These are phyloP conservation scores for Leccinum longicurvipes DNA, from an alignment of 768 basidiomycete species.

Conservation along the genomic window DNA sequence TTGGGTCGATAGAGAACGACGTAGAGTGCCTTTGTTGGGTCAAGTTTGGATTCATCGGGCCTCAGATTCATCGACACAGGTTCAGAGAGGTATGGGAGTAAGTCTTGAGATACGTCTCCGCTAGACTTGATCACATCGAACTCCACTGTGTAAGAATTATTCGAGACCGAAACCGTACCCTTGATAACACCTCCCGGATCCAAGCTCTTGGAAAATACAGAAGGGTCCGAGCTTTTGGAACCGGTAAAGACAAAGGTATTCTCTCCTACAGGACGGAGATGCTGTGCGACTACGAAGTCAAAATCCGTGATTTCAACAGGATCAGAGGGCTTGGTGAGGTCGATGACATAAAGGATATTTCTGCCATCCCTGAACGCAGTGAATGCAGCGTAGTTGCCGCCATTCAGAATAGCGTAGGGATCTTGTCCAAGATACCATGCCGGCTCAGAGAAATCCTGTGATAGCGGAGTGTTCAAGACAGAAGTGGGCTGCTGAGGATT, in stretches of 20 bases:
- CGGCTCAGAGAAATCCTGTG: slow-evolving; percentile 24
- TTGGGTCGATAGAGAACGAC: slow-evolving; percentile 60
- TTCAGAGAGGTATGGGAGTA: slow-evolving; percentile 9
- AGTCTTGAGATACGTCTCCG: slow-evolving; percentile 5
- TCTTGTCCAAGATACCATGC: slow-evolving; percentile 17
- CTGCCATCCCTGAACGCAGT: slow-evolving; percentile 29
- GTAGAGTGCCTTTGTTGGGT: slow-evolving; percentile 35
- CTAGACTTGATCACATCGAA: slow-evolving; percentile 10
- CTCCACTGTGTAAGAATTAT: neutral
- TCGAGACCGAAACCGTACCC: neutral
- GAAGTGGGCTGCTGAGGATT: slow-evolving; percentile 27
- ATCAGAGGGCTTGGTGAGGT: slow-evolving; percentile 10
- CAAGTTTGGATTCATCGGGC: neutral
- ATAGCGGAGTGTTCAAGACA: slow-evolving; percentile 17
- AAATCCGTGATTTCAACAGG: neutral
- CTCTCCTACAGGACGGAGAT: neutral
- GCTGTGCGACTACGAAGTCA: slow-evolving; percentile 11
- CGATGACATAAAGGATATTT: slow-evolving; percentile 33
- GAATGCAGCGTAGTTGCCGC: slow-evolving; percentile 24
- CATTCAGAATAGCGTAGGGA: slow-evolving; percentile 23
- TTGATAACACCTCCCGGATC: neutral
- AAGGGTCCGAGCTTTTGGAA: neutral
- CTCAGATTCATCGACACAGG: slow-evolving; percentile 5
- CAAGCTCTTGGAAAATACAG: no score
- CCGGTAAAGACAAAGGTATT: neutral